Base-by-base conservation (phyloP, 1,139 yeast species). In the Blastobotrys proliferans region DNA sequence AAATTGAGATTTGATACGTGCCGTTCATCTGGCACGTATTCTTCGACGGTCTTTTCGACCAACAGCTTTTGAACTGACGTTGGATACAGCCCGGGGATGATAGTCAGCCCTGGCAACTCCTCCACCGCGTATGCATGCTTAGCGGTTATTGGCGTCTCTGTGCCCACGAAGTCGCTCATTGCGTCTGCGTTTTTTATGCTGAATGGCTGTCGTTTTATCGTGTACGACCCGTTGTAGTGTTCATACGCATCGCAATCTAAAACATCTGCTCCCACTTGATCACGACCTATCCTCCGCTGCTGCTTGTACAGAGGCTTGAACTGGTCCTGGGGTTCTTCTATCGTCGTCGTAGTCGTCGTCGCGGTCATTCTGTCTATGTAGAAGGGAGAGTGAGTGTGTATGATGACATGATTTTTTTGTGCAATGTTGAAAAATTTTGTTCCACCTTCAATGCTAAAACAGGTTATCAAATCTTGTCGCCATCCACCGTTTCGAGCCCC, bases 1-100 rank as follows among this genome's bases (percentile, higher is more conserved):
- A 63, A 57, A 34, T 63, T 67, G 16, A 68, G 55, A 43, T 68
- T 69, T 18, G 68, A 62, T 27, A 53, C 47, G 45, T 69, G 72
- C 33, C 51, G 51, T 16, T 49, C 47, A 17, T 58, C 58, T 2
- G 63, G 64, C n/a, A 68, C 50, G 41, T 64, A 64, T 9, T 62
- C 63, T 27, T 54, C 55, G 2, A 64, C 42, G 1, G 62, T 55
- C 31, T 60, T 58, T 8, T 48, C 51, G 1, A 65, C 52, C 22
- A 68, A 46, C 36, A 48, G 44, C 3, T 47, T 51, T 47, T 69
- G 72, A 6, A 58, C 56, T 1, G 41, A 45, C 0, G 50, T 47
- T 0, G 63, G 52, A 4, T 66, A 35, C 22, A 55, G 37, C 1
- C 49, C 47, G 6, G 64, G 55, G 17, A 61, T 45, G 2, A 68